Evolutionary conservation across 129 eudicot species (phyloP).

Genomic region (Solidago caesia): DNA sequence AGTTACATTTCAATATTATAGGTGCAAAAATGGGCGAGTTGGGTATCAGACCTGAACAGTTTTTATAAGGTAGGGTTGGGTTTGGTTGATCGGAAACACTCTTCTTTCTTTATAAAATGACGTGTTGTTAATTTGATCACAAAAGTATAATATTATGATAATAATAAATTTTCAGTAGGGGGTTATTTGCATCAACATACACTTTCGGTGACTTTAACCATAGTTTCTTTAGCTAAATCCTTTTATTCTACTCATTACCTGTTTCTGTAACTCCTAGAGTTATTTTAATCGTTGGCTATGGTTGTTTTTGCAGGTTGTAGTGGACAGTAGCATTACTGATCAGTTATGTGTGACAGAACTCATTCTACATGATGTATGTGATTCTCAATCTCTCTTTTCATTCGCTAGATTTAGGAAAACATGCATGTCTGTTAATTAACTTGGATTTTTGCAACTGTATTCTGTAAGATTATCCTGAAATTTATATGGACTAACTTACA

Average conservation of each 20-base stretch:
- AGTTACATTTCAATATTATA: neutral
- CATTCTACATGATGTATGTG: conserved; percentile 81
- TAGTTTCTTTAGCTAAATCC: neutral
- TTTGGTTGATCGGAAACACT: neutral
- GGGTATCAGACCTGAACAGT: neutral
- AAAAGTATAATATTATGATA: neutral
- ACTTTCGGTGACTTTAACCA: neutral
- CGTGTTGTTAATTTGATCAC: neutral
- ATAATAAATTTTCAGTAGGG: neutral
- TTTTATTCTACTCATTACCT: neutral
- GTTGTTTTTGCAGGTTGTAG: conserved; percentile 62
- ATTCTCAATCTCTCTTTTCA: conserved; percentile 17
- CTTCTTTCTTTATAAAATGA: neutral
- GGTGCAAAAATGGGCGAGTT: neutral
- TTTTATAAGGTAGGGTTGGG: neutral
- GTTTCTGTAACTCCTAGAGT: neutral
- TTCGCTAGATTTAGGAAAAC: neutral
- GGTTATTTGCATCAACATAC: neutral
- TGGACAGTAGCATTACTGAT: conserved; percentile 79
- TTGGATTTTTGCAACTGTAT: conserved; percentile 16
- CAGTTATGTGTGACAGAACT: conserved; percentile 76
- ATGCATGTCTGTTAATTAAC: neutral
- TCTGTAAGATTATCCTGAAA: neutral
- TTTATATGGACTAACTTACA: conserved; percentile 10
- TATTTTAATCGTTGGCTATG: neutral